Base-by-base conservation (phyloP, 768 basidiomycete genomes). In the Lentinula detonsa region DNA sequence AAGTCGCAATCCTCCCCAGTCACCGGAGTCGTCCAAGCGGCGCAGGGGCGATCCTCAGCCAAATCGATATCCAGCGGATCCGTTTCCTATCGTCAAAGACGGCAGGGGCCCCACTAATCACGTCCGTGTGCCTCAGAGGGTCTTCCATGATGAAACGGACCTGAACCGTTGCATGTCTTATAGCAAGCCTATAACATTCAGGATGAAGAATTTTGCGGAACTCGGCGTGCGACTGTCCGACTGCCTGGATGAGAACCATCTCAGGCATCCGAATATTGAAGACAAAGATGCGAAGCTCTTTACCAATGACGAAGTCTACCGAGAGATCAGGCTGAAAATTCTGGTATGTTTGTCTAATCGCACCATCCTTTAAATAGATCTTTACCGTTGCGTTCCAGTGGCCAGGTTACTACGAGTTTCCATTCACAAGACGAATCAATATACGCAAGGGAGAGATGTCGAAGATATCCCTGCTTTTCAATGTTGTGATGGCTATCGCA, bases 361-460 rank as follows among this genome's bases (percentile, higher is more conserved):
- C 9, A n/a, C 40, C 3, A 21, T 42, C 9, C 9, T 39, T 6
- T 1, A 4, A 2, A 45, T 5, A 9, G 10, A 21, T 13, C 1
- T 4, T 51, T 6, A 23, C 5, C 35, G 4, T 31, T 49, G 3
- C 21, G 33, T 37, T 54, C 52, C 60, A 81, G 81, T 82, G 81
- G 81, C 80, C 81, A 5, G 81, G 81, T 1, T 82, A 82, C 67
- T 69, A 70, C 21, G 54, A 62, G n/a, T 65, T 72, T 51, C 71
- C 75, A 0, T 69, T 72, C 34, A 71, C 76, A 65, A 77, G 74
- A 63, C 75, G 76, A 5, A 63, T 80, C 55, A 64, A 65, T 21
- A 74, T 76, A 18, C 71, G 73, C 34, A 67, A 67, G 21, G 71
- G 70, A n/a, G 63, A 46, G n/a, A 67, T 75, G 45, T 73, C 73